A percentile compares a stretch with the other conserved stretches of the same genome.
These are phyloP conservation scores for Clarireedia hainanense DNA, from an alignment of 2,329 filamentous ascomycete species.

Conservation along the genomic window DNA sequence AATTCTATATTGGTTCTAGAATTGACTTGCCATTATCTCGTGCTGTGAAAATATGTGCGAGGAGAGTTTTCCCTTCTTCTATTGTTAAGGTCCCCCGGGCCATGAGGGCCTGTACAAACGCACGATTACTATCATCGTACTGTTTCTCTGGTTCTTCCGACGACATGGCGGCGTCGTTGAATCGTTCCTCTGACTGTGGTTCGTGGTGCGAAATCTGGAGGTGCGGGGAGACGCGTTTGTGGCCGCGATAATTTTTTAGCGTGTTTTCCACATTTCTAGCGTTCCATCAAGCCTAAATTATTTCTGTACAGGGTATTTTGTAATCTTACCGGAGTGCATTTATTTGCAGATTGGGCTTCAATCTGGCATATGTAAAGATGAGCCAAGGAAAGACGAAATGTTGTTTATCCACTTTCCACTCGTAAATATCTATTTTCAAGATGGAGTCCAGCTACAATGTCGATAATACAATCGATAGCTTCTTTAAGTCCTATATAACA, in stretches of 20 bases:
- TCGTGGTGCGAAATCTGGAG: neutral
- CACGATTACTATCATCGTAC: slow-evolving; percentile 59
- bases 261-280: neutral
- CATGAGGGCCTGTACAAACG: slow-evolving; percentile 85
- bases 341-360: no score
- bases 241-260: neutral
- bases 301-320: neutral
- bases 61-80: slow-evolving; percentile 61
- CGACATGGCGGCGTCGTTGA: neutral
- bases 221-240: neutral
- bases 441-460: neutral
- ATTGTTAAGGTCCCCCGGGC: slow-evolving; percentile 70
- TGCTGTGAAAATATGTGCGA: slow-evolving; percentile 66
- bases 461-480: neutral
- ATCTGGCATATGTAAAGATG: no score
- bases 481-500: neutral
- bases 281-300: neutral
- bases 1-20: neutral
- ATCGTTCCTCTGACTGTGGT: neutral
- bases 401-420: no score
- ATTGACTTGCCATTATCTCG: slow-evolving; percentile 19
- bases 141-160: neutral
- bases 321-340: neutral
- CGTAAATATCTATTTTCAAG: no score
- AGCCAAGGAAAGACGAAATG: no score